These are phyloP conservation scores for Hura crepitans DNA, from an alignment of 441 rosid species.

Conservation along the genomic window DNA sequence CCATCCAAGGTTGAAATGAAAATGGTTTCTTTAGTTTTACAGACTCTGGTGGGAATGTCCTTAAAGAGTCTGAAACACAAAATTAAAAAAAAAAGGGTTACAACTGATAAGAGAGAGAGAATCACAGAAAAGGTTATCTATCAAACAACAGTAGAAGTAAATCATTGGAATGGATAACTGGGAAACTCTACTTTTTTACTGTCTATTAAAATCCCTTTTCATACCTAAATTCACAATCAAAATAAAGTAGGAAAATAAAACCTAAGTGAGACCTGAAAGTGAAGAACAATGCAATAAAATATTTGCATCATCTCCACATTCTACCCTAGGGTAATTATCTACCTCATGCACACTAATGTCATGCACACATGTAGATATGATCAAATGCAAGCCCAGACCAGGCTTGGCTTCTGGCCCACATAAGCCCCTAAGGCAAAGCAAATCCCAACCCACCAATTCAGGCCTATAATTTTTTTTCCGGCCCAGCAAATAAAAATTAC, in stretches of 20 bases:
- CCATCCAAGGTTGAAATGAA: constrained; percentile 79
- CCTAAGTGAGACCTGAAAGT: background rate
- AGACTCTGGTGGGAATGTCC: constrained; percentile 64
- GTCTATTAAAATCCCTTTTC: background rate
- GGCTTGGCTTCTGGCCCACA: no score
- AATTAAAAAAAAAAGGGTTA: background rate
- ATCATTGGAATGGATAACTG: background rate
- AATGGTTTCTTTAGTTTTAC: constrained; percentile 72
- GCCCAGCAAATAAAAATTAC: no score
- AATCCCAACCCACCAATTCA: no score
- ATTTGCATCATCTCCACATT: constrained; percentile 3
- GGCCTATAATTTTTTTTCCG: no score
- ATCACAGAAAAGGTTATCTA: background rate
- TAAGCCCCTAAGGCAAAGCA: no score
- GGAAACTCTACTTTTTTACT: background rate
- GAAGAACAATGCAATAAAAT: background rate
- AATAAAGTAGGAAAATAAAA: background rate
- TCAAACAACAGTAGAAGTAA: background rate
- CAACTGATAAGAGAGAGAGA: background rate
- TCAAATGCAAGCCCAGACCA: no score
- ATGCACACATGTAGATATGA: no score
- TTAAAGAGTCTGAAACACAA: constrained; percentile 53
- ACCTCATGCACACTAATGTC: background rate
- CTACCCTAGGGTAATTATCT: background rate
- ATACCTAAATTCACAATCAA: background rate